A percentile compares a stretch with the other conserved stretches of the same genome.
These are phyloP conservation scores for Melanogaster broomeanus DNA, from an alignment of 768 basidiomycete genomes.

Conservation along the genomic window DNA sequence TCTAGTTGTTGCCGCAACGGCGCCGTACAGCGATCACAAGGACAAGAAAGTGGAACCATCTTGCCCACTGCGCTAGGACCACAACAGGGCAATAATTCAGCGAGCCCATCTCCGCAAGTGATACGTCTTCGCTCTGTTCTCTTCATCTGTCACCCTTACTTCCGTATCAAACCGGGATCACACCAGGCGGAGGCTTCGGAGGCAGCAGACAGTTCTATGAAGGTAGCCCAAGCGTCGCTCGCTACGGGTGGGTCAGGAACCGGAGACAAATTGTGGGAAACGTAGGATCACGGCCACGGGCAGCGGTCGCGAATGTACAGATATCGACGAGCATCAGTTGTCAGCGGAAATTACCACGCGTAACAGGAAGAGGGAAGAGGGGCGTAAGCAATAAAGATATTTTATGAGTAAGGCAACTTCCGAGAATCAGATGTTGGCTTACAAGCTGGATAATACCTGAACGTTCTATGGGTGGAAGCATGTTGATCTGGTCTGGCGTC, in stretches of 20 bases:
- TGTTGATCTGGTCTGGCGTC: constrained; percentile 82
- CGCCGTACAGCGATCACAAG: too few species aligned
- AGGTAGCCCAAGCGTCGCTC: constrained; percentile 33
- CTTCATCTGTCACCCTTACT: not conserved
- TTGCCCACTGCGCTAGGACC: too few species aligned
- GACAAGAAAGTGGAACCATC: too few species aligned
- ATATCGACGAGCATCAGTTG: constrained; percentile 25
- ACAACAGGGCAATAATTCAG: too few species aligned
- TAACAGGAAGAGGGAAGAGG: not conserved
- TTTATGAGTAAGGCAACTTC: constrained; percentile 9
- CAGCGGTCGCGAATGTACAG: constrained; percentile 10
- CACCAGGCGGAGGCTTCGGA: constrained; percentile 8
- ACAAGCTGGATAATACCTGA: constrained; percentile 84
- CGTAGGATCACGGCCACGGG: constrained; percentile 3
- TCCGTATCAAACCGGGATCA: not conserved
- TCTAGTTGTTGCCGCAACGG: too few species aligned
- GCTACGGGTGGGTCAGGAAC: constrained; percentile 20
- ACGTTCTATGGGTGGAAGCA: constrained; percentile 71
- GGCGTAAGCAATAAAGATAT: constrained; percentile 5
- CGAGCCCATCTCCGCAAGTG: too few species aligned
- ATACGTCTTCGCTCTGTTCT: too few species aligned
- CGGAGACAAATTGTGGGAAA: constrained; percentile 14
- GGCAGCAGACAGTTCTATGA: constrained; percentile 18
- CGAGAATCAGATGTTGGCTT: constrained; percentile 32
- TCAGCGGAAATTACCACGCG: constrained; percentile 21